Percentiles rank a stretch among this genome's conserved stretches.
phyloP scores from a whole-genome alignment of 139 green algal genomes.

The Volvox africanus region DNA sequence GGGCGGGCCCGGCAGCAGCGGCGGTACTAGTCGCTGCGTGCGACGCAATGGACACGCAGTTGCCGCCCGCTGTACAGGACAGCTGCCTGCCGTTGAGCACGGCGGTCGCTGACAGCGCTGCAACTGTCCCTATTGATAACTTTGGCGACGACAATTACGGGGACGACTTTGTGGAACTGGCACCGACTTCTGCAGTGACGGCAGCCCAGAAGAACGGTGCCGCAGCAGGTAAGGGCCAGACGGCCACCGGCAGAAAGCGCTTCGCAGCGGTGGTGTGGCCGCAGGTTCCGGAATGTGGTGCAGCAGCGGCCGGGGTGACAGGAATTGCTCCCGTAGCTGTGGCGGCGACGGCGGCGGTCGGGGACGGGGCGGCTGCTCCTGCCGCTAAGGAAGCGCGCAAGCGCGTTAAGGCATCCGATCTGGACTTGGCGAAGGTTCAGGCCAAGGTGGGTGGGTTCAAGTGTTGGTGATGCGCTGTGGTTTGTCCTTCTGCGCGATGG shows the following conservation, averaged over 20 bases:
- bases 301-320: not conserved
- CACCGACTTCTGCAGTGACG: not conserved
- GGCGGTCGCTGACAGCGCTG: not conserved
- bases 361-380: not conserved
- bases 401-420: conserved; percentile 49
- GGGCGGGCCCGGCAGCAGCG: not conserved
- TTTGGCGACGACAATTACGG: not conserved
- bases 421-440: conserved; percentile 48
- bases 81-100: not conserved
- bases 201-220: not conserved
- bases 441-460: conserved; percentile 41
- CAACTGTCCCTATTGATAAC: not conserved
- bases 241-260: not conserved
- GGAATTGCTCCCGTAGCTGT: not conserved
- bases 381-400: conserved; percentile 23
- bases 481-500: no score
- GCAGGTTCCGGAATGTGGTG: not conserved
- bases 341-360: not conserved
- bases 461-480: no score
- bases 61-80: not conserved
- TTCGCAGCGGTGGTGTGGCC: not conserved
- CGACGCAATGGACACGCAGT: no score
- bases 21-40: not conserved
- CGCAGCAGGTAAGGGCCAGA: not conserved
- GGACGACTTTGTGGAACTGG: not conserved